Base-by-base conservation (phyloP, 257 asterid species). In the Nyctanthes arbortristis region DNA sequence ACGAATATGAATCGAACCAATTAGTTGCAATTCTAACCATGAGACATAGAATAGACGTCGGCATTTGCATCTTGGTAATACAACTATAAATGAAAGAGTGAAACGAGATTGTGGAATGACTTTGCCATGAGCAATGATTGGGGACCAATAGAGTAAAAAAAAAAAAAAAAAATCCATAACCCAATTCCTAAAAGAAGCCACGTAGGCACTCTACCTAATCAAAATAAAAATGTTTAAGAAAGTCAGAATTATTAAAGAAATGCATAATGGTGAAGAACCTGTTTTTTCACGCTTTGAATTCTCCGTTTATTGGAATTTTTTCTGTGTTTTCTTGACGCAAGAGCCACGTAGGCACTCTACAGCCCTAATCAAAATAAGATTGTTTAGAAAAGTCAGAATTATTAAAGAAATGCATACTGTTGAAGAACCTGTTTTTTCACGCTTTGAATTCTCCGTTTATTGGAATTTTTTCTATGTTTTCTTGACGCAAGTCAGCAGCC, bases 401-500 rank as follows among this genome's bases (percentile, higher is more conserved):
- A 16, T 43, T 3, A n/a, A n/a, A n/a, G n/a, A 43, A 39, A 52
- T 52, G 59, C 31, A 20, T 24, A n/a, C 10, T 45, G n/a, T n/a
- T n/a, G n/a, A 52, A 52, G 59, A 52, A 5, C 7, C 31, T 14
- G 24, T 24, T 52, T 52, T 49, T 22, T 20, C 14, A 20, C 31
- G 59, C 31, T 52, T 52, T 52, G 59, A 52, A 52, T 52, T 52
- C 59, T 52, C 27, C 14, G 56, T 65, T 68, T 8, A 69, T 39
- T 73, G 73, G 74, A 28, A 66, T 75, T 55, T 52, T 52, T 52
- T 3, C 40, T n/a, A 6, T 10, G 14, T 24, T 6, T 52, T 52
- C 59, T n/a, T 52, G 31, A 52, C 59, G 5, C 1, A 20, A 62
- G 52, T 72, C 76, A 40, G 79, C 76, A 31, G 74, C 67, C 81